Conservation (phyloP, 768 basidiomycete species). For the Lepiota brunneoincarnata region DNA sequence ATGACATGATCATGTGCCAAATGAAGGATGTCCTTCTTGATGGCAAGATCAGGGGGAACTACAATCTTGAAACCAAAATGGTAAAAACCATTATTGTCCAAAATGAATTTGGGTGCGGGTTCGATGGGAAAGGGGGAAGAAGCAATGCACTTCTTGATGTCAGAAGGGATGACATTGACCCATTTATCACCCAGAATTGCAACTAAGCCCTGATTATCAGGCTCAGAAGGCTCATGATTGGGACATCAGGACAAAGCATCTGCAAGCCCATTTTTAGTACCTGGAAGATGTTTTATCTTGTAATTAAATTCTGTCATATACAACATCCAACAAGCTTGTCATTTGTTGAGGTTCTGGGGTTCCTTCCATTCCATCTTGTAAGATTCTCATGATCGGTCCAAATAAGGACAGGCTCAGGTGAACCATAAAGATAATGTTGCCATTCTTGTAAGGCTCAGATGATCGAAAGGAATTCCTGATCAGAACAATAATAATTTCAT, state of each 20-base stretch:
- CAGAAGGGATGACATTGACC: background rate
- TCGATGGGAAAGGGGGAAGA: no score
- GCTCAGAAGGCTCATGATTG: background rate
- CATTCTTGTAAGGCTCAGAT: no score
- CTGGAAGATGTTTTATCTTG: background rate
- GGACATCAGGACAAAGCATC: background rate
- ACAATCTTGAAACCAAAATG: no score
- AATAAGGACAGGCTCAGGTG: background rate
- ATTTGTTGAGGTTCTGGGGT: background rate
- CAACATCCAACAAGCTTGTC: background rate
- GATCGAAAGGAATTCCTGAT: no score
- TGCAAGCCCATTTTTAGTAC: background rate
- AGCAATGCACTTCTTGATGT: no score
- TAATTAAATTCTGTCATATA: constrained; percentile 2
- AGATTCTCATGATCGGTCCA: background rate
- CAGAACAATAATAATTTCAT: no score
- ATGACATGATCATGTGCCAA: no score
- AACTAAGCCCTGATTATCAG: background rate
- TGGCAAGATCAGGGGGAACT: no score
- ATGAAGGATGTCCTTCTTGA: no score
- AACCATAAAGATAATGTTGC: background rate
- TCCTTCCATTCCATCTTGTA: background rate
- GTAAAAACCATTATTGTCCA: no score
- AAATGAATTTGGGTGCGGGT: no score
- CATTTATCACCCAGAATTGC: background rate